Conservation (phyloP, 176 grass and related monocot species). For the Aegilops longissima region DNA sequence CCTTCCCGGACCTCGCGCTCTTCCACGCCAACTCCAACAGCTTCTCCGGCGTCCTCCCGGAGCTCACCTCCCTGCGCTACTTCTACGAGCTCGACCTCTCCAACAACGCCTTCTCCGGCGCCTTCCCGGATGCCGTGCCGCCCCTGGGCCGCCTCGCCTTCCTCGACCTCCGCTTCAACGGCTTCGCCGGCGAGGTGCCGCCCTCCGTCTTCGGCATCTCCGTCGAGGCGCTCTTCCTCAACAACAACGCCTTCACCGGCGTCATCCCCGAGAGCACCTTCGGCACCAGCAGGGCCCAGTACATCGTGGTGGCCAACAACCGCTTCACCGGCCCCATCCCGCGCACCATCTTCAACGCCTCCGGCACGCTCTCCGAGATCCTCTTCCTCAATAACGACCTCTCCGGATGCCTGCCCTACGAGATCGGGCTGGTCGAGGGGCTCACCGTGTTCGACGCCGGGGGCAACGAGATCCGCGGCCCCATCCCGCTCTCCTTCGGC, state of each 20-base stretch:
- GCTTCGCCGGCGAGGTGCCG: conserved; percentile 43
- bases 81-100: conserved; percentile 88
- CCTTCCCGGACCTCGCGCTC: conserved; percentile 68
- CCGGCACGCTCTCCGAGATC: conserved; percentile 51
- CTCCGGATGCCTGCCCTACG: conserved; percentile 75
- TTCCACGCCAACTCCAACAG: conserved; percentile 95
- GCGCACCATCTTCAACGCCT: conserved; percentile 54
- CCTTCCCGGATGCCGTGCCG: conserved; percentile 51
- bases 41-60: conserved; percentile 45
- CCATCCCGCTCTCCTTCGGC: conserved; percentile 75
- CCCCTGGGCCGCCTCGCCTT: conserved; percentile 50
- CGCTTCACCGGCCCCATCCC: conserved; percentile 62
- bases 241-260: conserved; percentile 70
- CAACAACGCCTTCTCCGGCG: conserved; percentile 61
- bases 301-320: conserved; percentile 87
- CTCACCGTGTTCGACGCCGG: conserved; percentile 69
- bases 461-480: conserved; percentile 53
- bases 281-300: conserved; percentile 49
- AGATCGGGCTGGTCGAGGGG: conserved; percentile 58
- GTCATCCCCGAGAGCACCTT: conserved; percentile 47
- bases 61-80: conserved; percentile 44
- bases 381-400: conserved; percentile 83
- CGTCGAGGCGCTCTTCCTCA: conserved; percentile 71
- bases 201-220: conserved; percentile 40
- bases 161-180: conserved; percentile 87